phyloP scores from a whole-genome alignment of 176 grass and related monocot species.

The Rhipidocladum racemiflorum region DNA sequence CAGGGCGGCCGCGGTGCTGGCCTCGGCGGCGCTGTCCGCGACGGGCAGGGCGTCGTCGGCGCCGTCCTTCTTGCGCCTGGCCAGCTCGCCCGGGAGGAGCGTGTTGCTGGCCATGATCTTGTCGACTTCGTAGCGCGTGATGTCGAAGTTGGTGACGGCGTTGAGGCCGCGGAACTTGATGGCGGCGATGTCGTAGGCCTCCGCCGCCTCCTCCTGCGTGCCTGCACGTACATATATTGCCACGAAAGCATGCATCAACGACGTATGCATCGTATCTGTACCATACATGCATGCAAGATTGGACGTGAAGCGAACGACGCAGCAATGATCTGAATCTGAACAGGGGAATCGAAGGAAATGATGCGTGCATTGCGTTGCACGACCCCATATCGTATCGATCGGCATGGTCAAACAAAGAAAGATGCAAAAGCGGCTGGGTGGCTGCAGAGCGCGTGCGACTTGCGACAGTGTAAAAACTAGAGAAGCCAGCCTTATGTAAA shows the following conservation, averaged over 20 bases:
- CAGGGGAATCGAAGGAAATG: not conserved
- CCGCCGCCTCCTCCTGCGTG: conserved; percentile 96
- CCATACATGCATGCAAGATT: not conserved
- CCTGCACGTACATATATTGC: conserved; percentile 35
- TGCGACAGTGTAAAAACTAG: conserved; percentile 47
- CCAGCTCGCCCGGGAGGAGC: conserved; percentile 67
- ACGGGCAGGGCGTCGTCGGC: not conserved
- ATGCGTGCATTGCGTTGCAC: not conserved
- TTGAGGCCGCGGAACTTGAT: conserved; percentile 94
- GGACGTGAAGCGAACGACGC: not conserved
- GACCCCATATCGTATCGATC: not conserved
- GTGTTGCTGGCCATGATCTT: conserved; percentile 98
- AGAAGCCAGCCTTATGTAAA: conserved; percentile 79
- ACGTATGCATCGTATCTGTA: not conserved
- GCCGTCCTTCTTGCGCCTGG: conserved; percentile 55
- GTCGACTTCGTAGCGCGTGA: conserved; percentile 94
- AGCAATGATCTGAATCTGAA: not conserved
- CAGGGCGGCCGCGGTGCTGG: not conserved
- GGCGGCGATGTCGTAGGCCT: conserved; percentile 95
- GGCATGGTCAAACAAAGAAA: conserved; percentile 23
- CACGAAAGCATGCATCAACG: not conserved
- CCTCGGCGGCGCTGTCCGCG: too few species aligned
- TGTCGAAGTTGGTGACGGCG: conserved; percentile 97
- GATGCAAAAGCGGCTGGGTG: not conserved
- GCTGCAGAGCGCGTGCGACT: conserved; percentile 38